Base-by-base conservation (phyloP, 148 eudicot genomes). In the Arctostaphylos glauca region DNA sequence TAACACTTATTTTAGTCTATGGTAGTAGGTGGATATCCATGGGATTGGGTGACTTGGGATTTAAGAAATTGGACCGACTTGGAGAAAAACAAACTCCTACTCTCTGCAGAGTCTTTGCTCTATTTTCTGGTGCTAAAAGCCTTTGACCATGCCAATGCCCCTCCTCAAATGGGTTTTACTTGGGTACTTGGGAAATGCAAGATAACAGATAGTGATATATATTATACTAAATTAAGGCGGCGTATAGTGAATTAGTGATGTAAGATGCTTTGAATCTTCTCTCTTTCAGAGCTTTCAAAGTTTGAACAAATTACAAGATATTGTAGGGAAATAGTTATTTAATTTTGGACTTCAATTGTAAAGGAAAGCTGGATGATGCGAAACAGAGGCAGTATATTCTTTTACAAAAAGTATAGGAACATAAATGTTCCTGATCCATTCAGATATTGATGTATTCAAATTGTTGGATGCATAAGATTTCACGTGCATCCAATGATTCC, bases 11-110 rank as follows among this genome's bases (percentile, higher is more conserved):
- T 75, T 38, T 21, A 25, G 12, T 75, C 58, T 23, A 49, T 48
- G 78, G 43, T 59, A 78, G 53, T 59, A 9, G 81, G 71, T 79
- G 81, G 54, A 46, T 79, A 60, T 62, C 81, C 81, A 44, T n/a
- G 23, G 55, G 38, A 79, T 19, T 47, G 81, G 72, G 72, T 79
- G 55, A 79, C 72, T 64, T 79, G 55, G 72, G 53, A 60, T 79
- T 78, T 60, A 58, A 79, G 81, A 59, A 21, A 79, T 9, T 50
- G 10, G 25, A 74, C 5, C 19, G 5, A 54, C 58, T 54, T 3
- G 58, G 67, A 60, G 67, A 60, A 60, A 60, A 3, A 5, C 0
- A 3, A 15, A 25, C 77, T 74, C 6, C n/a, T 13, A 16, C 43
- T 9, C 48, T 43, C 47, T 41, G 16, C 75, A 6, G 43, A 2